Conservation (phyloP, 176 grass and related monocot genomes). For the Thinopyrum elongatum region DNA sequence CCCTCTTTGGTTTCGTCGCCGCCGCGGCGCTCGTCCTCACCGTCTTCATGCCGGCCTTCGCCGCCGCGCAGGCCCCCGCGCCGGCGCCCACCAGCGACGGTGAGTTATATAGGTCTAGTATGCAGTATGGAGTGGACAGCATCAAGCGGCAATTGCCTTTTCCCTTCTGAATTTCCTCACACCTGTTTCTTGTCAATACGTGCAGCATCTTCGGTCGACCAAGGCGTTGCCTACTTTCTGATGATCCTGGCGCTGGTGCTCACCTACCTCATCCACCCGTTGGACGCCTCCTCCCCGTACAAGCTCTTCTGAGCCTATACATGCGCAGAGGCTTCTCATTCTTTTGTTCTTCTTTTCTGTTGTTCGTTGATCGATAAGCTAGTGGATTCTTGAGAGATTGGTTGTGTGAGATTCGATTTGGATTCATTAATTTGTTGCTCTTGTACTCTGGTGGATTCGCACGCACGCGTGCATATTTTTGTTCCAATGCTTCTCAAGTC, state of each 20-base stretch:
- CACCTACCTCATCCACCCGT: slow-evolving; percentile 70
- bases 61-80: slow-evolving; percentile 44
- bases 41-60: slow-evolving; percentile 5
- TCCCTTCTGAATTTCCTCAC: not conserved
- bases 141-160: too few relatives aligned
- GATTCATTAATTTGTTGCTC: not conserved
- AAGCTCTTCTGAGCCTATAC: slow-evolving; percentile 47
- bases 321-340: not conserved
- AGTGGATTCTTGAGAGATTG: slow-evolving; percentile 19
- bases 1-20: not conserved
- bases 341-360: not conserved
- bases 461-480: not conserved
- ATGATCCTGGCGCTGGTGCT: slow-evolving; percentile 66
- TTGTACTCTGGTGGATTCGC: not conserved
- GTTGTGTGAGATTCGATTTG: not conserved
- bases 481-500: not conserved
- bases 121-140: not conserved
- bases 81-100: slow-evolving; percentile 63
- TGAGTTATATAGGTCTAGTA: not conserved
- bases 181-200: not conserved
- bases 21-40: slow-evolving; percentile 32
- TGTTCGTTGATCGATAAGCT: slow-evolving; percentile 1
- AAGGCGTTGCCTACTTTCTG: slow-evolving; percentile 52
- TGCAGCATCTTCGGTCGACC: slow-evolving; percentile 54
- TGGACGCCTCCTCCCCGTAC: slow-evolving; percentile 52